Evolutionary conservation across 352 stramenopile species (phyloP), one percentile per base, ranked within the genome.

Genomic region (Globisporangium solare): DNA sequence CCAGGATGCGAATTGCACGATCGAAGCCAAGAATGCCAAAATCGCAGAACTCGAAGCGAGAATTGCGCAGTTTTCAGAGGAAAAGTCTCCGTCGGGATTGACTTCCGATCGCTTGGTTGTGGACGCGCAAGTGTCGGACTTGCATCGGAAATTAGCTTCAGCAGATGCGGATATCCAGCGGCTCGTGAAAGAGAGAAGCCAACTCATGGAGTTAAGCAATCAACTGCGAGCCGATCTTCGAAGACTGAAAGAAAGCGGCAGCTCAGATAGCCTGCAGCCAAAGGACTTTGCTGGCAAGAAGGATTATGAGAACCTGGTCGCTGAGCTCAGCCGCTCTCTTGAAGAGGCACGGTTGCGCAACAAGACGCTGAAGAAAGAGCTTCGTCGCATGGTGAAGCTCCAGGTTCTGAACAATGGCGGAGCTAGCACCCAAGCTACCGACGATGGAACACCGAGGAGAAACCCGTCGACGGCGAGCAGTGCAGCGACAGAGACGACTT

Each of bases 131-230:
- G 0, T 82, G 10, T 54, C 53, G 6, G 71, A 83, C 6, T 24
- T 88, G 18, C 84, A 72, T 32, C 49, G 62, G 2, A 76, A 79
- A 49, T 47, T 92, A 15, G 49, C 50, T 24, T 61, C 66, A 31
- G 74, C 83, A 6, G 72, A 86, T 45, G 53, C 14, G 6, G 80
- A 92, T 52, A 75, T 92, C 32, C 73, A 86, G n/a, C 66, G 79
- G 6, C 63, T 92, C 0, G 75, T 85, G 6, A 63, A 73, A 39
- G 80, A 91, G 47, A 72, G 83, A 10, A 84, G 69, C 8, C 72
- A 89, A 47, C 70, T 92, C 10, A 92, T 92, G 83, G 80, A 92
- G 47, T 60, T 89, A 18, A 92, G 83, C 56, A 92, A 91, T 60
- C 79, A 89, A 35, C 66, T 92, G 40, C 80, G 69, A 27, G 67